These are phyloP conservation scores for Adansonia digitata DNA, from an alignment of 345 rosid species.

Conservation along the genomic window DNA sequence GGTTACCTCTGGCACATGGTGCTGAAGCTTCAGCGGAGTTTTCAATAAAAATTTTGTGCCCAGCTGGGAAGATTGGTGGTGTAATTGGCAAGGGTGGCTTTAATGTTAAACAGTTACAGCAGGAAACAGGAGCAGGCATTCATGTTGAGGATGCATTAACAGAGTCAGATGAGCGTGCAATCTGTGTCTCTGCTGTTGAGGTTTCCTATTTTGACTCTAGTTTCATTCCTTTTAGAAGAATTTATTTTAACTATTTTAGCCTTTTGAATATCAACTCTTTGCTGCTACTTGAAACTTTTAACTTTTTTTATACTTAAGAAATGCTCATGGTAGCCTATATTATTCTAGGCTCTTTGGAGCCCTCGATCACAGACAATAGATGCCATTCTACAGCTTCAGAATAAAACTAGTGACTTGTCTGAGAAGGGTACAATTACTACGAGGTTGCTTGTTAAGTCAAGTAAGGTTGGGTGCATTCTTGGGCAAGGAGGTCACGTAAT, in stretches of 20 bases:
- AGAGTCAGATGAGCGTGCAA: slow-evolving; percentile 45
- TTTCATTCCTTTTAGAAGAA: background rate
- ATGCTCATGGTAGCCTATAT: slow-evolving; percentile 10
- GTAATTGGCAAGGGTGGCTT: slow-evolving; percentile 64
- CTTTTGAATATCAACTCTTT: background rate
- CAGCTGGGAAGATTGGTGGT: slow-evolving; percentile 49
- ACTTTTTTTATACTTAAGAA: background rate
- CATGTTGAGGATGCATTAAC: slow-evolving; percentile 46
- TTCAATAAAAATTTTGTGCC: slow-evolving; percentile 50
- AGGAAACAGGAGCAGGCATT: slow-evolving; percentile 53
- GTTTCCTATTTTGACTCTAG: slow-evolving; percentile 18
- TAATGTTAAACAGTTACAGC: slow-evolving; percentile 42
- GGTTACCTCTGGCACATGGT: slow-evolving; percentile 32
- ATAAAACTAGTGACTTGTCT: slow-evolving; percentile 39
- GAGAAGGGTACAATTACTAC: slow-evolving; percentile 43
- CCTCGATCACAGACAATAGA: slow-evolving; percentile 48
- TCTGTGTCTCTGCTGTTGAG: slow-evolving; percentile 49
- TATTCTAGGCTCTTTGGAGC: slow-evolving; percentile 22
- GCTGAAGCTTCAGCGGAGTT: slow-evolving; percentile 49
- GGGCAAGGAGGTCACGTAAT: slow-evolving; percentile 65
- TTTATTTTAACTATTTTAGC: background rate
- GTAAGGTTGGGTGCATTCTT: slow-evolving; percentile 54
- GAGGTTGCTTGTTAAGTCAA: slow-evolving; percentile 53
- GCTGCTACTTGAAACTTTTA: background rate
- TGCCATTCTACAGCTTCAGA: slow-evolving; percentile 52